Evolutionary conservation across 805 yeast genomes (phyloP).

Genomic region (Zygosaccharomyces bisporus): DNA sequence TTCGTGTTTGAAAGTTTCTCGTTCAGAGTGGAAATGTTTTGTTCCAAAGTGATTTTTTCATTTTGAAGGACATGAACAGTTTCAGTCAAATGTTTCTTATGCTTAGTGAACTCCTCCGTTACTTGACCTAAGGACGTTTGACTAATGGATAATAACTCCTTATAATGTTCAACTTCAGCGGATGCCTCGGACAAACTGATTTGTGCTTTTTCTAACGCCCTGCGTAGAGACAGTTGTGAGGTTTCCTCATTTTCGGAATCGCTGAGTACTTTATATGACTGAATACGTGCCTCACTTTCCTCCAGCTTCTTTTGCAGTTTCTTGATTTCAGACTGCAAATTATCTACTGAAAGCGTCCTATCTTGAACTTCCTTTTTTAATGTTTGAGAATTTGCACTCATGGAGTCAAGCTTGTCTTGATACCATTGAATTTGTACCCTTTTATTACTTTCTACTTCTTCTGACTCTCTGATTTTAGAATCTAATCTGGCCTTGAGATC

Average conservation of each 20-base stretch:
- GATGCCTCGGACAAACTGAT: constrained; percentile 56
- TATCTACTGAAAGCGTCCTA: constrained; percentile 10
- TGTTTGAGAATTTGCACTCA: constrained; percentile 7
- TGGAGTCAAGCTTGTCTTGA: constrained; percentile 54
- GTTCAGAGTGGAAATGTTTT: constrained; percentile 30
- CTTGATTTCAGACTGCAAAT: constrained; percentile 14
- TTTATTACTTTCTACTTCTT: constrained; percentile 35
- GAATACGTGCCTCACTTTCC: constrained; percentile 26
- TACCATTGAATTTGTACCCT: constrained; percentile 52
- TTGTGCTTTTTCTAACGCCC: constrained; percentile 46
- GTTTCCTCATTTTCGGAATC: constrained; percentile 27
- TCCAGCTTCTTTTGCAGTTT: constrained; percentile 29
- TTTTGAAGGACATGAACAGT: constrained; percentile 18
- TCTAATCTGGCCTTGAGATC: constrained; percentile 32
- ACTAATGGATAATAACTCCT: constrained; percentile 58
- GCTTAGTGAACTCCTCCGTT: constrained; percentile 50
- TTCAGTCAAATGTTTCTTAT: constrained; percentile 30
- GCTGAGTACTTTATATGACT: constrained; percentile 31
- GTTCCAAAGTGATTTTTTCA: constrained; percentile 23
- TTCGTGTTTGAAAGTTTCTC: constrained; percentile 32
- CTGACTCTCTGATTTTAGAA: constrained; percentile 49
- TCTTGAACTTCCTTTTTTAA: constrained; percentile 30
- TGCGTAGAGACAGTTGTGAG: constrained; percentile 25
- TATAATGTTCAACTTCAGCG: constrained; percentile 56
- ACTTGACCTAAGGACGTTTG: constrained; percentile 60